Percentiles rank a stretch among this genome's conserved stretches.
Conservation (phyloP, 495 filamentous ascomycete species). For the Penicillium salamii region DNA sequence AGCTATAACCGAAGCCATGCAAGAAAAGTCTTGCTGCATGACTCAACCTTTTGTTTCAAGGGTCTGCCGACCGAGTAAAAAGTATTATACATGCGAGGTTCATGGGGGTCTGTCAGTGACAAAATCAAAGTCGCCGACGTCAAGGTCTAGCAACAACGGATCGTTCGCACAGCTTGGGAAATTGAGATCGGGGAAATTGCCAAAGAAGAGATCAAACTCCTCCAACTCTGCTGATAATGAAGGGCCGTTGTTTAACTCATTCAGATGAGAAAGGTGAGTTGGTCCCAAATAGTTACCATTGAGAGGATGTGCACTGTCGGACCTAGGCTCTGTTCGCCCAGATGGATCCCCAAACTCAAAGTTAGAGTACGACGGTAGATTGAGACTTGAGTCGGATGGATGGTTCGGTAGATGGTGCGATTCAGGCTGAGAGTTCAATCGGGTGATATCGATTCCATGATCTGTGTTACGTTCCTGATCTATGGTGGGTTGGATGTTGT, state of each 20-base stretch:
- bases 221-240: conserved; percentile 1
- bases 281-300: not conserved
- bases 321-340: not conserved
- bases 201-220: conserved; percentile 18
- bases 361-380: not conserved
- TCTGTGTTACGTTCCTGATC: not conserved
- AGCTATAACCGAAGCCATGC: no score
- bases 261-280: conserved; percentile 6
- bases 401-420: not conserved
- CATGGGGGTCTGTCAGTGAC: not conserved
- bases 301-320: not conserved
- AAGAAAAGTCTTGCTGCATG: no score
- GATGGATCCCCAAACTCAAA: not conserved
- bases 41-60: no score
- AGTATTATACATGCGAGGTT: not conserved
- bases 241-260: not conserved
- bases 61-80: not conserved
- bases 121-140: conserved; percentile 1
- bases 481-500: conserved; percentile 7
- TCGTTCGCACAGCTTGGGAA: conserved; percentile 15
- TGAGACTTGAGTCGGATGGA: not conserved
- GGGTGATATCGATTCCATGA: conserved; percentile 2
- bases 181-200: conserved; percentile 22
- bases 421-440: not conserved
- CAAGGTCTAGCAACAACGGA: conserved; percentile 8